Conservation (phyloP, 805 yeast genomes). For the Cyberlindnera galapagoensis region DNA sequence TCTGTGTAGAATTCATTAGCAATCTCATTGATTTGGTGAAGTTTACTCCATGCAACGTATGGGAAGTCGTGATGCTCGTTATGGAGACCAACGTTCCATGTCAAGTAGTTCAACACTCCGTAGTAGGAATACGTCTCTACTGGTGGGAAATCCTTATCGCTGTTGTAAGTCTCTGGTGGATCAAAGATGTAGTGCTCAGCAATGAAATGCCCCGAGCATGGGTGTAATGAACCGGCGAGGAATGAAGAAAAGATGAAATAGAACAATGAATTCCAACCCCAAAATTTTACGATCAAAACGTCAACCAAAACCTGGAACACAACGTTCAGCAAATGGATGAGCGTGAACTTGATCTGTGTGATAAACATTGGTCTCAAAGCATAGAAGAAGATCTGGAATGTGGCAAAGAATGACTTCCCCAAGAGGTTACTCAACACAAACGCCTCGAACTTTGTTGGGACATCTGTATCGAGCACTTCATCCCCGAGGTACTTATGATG, state of each 20-base stretch:
- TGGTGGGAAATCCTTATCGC: slow-evolving; percentile 40
- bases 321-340: slow-evolving; percentile 64
- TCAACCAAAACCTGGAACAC: slow-evolving; percentile 55
- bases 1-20: slow-evolving; percentile 81
- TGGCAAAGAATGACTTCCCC: slow-evolving; percentile 87
- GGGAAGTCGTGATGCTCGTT: slow-evolving; percentile 97
- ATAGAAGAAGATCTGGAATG: slow-evolving; percentile 82
- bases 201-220: slow-evolving; percentile 91
- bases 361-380: slow-evolving; percentile 88
- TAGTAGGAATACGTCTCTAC: slow-evolving; percentile 85
- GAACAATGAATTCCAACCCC: slow-evolving; percentile 58
- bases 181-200: slow-evolving; percentile 86
- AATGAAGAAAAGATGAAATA: slow-evolving; percentile 75
- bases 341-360: slow-evolving; percentile 67
- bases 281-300: slow-evolving; percentile 43
- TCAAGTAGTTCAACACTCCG: slow-evolving; percentile 67
- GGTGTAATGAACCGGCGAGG: slow-evolving; percentile 87
- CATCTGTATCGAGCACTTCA: slow-evolving; percentile 74
- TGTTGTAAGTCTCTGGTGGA: slow-evolving; percentile 35
- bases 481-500: slow-evolving; percentile 92
- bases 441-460: slow-evolving; percentile 80
- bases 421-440: slow-evolving; percentile 63
- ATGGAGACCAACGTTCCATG: slow-evolving; percentile 93
- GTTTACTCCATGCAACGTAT: slow-evolving; percentile 81
- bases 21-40: slow-evolving; percentile 54